These are phyloP conservation scores for Leucocoprinus leucothites DNA, from an alignment of 768 basidiomycete species.

Conservation along the genomic window DNA sequence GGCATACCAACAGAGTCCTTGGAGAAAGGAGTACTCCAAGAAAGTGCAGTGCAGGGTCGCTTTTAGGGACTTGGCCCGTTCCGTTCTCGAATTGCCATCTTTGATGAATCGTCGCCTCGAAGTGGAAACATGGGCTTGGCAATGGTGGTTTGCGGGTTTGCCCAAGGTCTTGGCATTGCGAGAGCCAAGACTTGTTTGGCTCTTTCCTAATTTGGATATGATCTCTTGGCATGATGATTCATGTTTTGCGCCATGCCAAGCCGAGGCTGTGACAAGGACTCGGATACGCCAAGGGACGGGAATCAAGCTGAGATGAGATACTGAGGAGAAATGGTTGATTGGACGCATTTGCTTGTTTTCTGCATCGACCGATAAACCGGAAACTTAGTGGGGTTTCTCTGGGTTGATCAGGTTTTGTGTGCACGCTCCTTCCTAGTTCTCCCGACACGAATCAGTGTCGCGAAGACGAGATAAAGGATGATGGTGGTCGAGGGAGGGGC, in stretches of 20 bases:
- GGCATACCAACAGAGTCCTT: too few relatives aligned
- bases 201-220: slow-evolving; percentile 16
- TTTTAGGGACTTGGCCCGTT: background rate
- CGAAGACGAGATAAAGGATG: too few relatives aligned
- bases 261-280: background rate
- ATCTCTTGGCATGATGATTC: slow-evolving; percentile 17
- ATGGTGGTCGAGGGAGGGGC: too few relatives aligned
- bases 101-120: background rate
- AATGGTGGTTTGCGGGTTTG: background rate
- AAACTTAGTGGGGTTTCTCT: too few relatives aligned
- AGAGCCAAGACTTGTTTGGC: slow-evolving; percentile 17
- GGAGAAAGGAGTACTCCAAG: too few relatives aligned
- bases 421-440: too few relatives aligned
- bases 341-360: too few relatives aligned
- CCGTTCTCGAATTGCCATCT: background rate
- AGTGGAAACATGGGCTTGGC: slow-evolving; percentile 9
- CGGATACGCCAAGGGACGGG: background rate
- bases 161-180: background rate
- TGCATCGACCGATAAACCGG: too few relatives aligned
- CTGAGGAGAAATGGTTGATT: background rate
- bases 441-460: too few relatives aligned
- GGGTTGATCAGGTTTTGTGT: too few relatives aligned
- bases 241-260: slow-evolving; percentile 9
- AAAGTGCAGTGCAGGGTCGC: background rate
- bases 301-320: background rate